Evolutionary conservation across 2,329 filamentous ascomycete genomes (phyloP), one percentile per base, ranked within the genome.

Genomic region (Botrytis squamosa): DNA sequence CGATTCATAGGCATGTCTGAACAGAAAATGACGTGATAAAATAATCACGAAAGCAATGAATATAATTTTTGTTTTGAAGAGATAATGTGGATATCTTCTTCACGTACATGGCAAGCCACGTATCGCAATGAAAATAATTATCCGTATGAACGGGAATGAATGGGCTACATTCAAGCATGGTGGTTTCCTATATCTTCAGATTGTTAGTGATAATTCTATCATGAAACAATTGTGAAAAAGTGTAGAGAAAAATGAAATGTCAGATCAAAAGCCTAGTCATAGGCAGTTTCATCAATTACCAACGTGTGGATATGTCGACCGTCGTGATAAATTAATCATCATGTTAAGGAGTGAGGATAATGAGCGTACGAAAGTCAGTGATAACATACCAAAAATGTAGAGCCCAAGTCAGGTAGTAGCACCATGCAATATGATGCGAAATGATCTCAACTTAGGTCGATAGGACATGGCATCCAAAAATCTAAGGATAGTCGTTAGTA

Each of bases 271-370:
- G 90, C 91, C 91, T 85, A 90, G 91, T 93, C 91, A 93, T 85
- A 90, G 91, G 91, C 90, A 84, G 85, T 90, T 85, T 93, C 92
- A 93, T 93, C 92, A 94, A 92, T 69, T 85, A 87, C 88, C 85
- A 84, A 83, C 79, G 76, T 83, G 85, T 88, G 85, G 88, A 90
- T 94, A 93, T 91, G 92, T 91, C 92, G 92, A 94, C 92, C 92
- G 92, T 94, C 92, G 92, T 94, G 92, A 93, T 90, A 88, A 88
- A 84, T 86, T 86, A 87, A 89, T 92, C 90, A 92, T 92, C 90
- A 91, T 91, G 76, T 84, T 82, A 87, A 80, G 75, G 74, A 76
- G 78, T 76, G 71, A 64, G 64, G 52, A 57, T 49, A 65, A 9
- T 70, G 62, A 74, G 74, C 20, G 66, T 44, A 57, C 7, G 3